Evolutionary conservation across 306 rosid genomes (phyloP).

Genomic region (Macrotyloma uniflorum): DNA sequence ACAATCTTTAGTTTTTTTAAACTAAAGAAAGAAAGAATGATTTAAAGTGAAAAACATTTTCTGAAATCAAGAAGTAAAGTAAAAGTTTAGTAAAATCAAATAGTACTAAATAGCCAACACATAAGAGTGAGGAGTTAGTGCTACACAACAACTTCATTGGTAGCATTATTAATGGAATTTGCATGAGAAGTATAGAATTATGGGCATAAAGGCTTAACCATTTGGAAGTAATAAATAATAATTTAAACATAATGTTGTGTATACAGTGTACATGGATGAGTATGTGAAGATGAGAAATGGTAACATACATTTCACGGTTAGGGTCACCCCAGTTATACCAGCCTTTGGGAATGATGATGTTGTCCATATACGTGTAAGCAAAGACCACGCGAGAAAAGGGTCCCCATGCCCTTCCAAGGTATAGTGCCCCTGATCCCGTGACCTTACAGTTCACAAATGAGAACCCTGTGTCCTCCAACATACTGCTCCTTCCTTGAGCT

Average conservation of each 20-base stretch:
- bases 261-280: background rate
- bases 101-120: too few species aligned
- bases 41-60: too few species aligned
- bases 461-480: constrained; percentile 91
- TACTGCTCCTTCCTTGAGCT: constrained; percentile 86
- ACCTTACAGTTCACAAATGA: constrained; percentile 95
- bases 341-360: constrained; percentile 94
- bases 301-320: constrained; percentile 74
- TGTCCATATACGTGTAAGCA: constrained; percentile 91
- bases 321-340: constrained; percentile 99
- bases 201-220: background rate
- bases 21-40: too few species aligned
- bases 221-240: too few species aligned
- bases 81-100: too few species aligned
- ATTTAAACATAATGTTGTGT: too few species aligned
- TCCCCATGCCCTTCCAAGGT: constrained; percentile 99
- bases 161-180: too few species aligned
- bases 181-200: background rate
- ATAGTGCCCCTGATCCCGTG: constrained; percentile 96
- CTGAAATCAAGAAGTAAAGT: too few species aligned
- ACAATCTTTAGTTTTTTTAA: too few species aligned
- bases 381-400: constrained; percentile 93
- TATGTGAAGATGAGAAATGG: background rate
- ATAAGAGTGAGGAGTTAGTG: too few species aligned
- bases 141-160: too few species aligned